Percentiles rank a stretch among this genome's conserved stretches.
Evolutionary conservation across 176 grass and related monocot genomes (phyloP).

Genomic region (Bolboschoenus planiculmis): DNA sequence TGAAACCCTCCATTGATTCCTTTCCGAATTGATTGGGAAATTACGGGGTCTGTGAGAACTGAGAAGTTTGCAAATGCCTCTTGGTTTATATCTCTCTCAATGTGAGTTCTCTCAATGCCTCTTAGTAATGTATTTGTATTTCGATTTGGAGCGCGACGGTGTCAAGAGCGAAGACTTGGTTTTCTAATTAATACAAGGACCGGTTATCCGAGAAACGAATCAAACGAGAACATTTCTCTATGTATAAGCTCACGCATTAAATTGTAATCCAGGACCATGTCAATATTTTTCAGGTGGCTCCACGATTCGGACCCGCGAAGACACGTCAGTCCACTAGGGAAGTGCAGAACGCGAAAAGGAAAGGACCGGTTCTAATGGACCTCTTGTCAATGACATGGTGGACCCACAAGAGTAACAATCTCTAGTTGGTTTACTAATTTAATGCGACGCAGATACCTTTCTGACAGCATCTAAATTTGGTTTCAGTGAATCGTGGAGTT

Average conservation of each 20-base stretch:
- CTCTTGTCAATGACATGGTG: not conserved
- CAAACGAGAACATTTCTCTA: not conserved
- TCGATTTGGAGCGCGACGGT: not conserved
- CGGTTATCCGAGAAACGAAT: too few species aligned
- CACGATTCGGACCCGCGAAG: not conserved
- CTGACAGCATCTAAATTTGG: not conserved
- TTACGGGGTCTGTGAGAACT: too few species aligned
- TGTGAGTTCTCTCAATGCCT: too few species aligned
- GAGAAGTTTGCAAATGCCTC: not conserved
- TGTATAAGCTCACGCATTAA: not conserved
- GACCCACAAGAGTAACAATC: not conserved
- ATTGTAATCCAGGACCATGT: not conserved
- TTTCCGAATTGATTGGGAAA: too few species aligned
- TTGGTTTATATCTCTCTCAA: not conserved
- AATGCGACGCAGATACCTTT: too few species aligned
- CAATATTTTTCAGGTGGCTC: not conserved
- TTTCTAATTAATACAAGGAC: not conserved
- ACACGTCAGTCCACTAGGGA: not conserved
- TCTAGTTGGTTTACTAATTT: not conserved
- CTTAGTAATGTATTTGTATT: not conserved
- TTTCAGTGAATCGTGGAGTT: not conserved
- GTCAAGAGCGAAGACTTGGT: not conserved
- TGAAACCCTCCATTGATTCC: conserved; percentile 24
- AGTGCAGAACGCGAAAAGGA: not conserved
- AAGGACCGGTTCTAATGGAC: not conserved